Base-by-base conservation (phyloP, 345 rosid genomes). In the Trapa incisa region DNA sequence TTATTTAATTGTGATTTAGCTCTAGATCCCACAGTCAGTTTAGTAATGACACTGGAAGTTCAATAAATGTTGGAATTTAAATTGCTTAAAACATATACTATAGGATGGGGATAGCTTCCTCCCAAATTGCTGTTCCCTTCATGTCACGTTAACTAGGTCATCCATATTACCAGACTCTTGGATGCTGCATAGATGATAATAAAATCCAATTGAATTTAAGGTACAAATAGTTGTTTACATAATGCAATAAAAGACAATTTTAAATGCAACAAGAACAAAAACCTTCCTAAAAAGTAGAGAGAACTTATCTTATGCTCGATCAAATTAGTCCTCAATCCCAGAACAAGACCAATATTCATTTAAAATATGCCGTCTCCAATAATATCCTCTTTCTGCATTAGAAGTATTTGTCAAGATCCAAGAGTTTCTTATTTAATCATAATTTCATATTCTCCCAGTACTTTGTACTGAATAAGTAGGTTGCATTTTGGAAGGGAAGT, bases 121-220 rank as follows among this genome's bases (percentile, higher is more conserved):
- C 43, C 43, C 4, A 3, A 41, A 41, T 41, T 41, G 29, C 29
- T 22, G 29, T 22, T 22, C 29, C 29, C 43, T 41, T 41, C 77
- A 66, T 70, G 98, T 96, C 39, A 13, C 76, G 63, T 11, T 33
- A 32, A 58, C 62, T 36, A 58, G 8, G 36, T 58, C 62, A 41
- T 41, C 43, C 43, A 41, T 41, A 41, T 41, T 3, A 41, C 7
- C 43, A 4, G 7, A 41, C 43, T 41, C 43, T 41, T 41, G 4
- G 43, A 41, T 8, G 4, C 7, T 4, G 4, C 43, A 41, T 3
- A 41, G 7, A 41, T 41, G 7, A 41, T 41, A 41, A 41, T 8
- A 41, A 8, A 41, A 41, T 41, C 43, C 43, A 41, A 41, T 8
- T 41, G 43, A 41, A 41, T 41, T 8, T 41, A 41, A 41, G 43